A percentile compares a stretch with the other conserved stretches of the same genome.
phyloP scores from a whole-genome alignment of 2,329 filamentous ascomycete genomes.

The Botrytis elliptica region DNA sequence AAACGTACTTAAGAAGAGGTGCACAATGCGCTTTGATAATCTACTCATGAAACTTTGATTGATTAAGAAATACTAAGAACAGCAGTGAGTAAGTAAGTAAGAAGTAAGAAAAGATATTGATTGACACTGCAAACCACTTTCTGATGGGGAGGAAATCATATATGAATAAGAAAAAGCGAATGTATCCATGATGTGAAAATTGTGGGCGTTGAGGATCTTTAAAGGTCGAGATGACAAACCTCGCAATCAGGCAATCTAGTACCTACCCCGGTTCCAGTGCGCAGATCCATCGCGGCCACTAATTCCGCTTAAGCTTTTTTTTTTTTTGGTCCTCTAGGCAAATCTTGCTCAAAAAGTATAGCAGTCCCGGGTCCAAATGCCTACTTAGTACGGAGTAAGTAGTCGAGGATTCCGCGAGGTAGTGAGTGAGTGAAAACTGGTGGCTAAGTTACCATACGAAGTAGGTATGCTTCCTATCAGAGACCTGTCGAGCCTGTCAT shows the following conservation, averaged over 20 bases:
- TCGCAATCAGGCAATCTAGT: constrained; percentile 1
- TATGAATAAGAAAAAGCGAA: background rate
- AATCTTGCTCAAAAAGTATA: background rate
- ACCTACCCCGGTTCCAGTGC: background rate
- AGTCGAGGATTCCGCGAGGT: too few relatives aligned
- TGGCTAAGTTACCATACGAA: background rate
- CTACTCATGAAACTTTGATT: background rate
- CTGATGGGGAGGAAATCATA: background rate
- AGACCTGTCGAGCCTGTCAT: background rate
- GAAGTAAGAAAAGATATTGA: background rate
- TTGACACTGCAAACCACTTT: background rate
- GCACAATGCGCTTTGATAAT: background rate
- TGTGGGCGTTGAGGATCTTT: background rate
- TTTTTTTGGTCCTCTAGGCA: background rate
- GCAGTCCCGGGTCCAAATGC: background rate
- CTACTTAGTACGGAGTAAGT: background rate
- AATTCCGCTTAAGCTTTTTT: background rate
- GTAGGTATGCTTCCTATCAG: background rate
- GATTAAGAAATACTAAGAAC: background rate
- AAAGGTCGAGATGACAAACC: constrained; percentile 4
- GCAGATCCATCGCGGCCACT: constrained; percentile 3
- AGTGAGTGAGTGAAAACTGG: background rate
- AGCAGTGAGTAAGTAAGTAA: background rate
- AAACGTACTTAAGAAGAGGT: background rate
- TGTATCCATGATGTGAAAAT: background rate